Percentiles rank a stretch among this genome's conserved stretches.
These are phyloP conservation scores for Oidiodendron maius DNA, from an alignment of 495 filamentous ascomycete species.

Conservation along the genomic window DNA sequence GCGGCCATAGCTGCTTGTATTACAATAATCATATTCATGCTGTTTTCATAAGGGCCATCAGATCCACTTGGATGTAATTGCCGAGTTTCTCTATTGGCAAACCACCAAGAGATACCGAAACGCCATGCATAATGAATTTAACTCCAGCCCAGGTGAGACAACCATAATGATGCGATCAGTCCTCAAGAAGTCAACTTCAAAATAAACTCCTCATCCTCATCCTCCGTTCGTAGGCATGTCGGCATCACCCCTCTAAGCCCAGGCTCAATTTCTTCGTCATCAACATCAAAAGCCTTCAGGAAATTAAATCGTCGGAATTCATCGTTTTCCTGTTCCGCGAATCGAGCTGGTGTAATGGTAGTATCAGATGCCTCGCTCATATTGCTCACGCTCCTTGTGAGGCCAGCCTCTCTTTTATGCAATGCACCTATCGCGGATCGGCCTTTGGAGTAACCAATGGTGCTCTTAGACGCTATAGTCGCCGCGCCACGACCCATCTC, in stretches of 20 bases:
- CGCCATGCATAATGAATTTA: background rate
- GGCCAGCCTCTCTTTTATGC: conserved; percentile 21
- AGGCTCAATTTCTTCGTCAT: conserved; percentile 22
- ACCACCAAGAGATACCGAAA: too few species aligned
- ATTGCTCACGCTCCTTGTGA: conserved; percentile 25
- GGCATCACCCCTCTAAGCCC: conserved; percentile 17
- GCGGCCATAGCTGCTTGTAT: too few species aligned
- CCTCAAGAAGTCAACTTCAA: background rate
- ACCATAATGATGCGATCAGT: too few species aligned
- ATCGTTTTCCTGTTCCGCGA: conserved; percentile 24
- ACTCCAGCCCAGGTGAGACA: background rate
- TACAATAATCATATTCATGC: too few species aligned
- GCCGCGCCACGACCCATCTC: conserved; percentile 55
- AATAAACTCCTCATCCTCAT: conserved; percentile 16
- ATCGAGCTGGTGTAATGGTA: conserved; percentile 44
- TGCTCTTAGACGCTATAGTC: conserved; percentile 61
- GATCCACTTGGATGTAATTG: too few species aligned
- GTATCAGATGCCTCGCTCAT: conserved; percentile 37
- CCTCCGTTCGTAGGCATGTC: conserved; percentile 10
- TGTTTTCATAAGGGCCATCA: too few species aligned
- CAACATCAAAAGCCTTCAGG: conserved; percentile 20
- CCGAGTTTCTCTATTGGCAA: too few species aligned
- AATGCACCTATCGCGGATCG: conserved; percentile 50
- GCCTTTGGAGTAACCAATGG: conserved; percentile 76
- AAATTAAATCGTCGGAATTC: conserved; percentile 16